Base-by-base conservation (phyloP, 2,329 filamentous ascomycete genomes). In the Nannizzia gypsea region DNA sequence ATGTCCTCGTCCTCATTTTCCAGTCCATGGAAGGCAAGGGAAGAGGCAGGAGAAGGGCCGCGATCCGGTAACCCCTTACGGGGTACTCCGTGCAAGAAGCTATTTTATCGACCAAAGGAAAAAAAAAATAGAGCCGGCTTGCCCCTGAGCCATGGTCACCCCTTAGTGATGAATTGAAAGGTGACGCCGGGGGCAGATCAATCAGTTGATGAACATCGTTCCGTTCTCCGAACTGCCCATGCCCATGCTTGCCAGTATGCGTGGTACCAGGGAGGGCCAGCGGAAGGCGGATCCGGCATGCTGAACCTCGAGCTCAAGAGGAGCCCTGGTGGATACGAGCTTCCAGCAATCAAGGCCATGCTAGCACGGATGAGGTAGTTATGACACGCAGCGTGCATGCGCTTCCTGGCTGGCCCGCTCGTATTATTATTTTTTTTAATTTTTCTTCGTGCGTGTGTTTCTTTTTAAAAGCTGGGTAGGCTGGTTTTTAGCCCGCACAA, bases 241-340 rank as follows among this genome's bases (percentile, higher is more conserved):
- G 54, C 13, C 34, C 31, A 56, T 42, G 31, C 54, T 38, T 24
- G 28, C 17, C 54, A 56, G 36, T 9, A 17, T 52, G 48, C 54
- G 54, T 56, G 54, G 54, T 56, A 38, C 54, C 20, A 56, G 28
- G 36, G 34, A 56, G 54, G 54, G 34, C 54, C 54, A 42, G 38
- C 54, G 54, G 54, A 56, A 56, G 54, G 54, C 38, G 54, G 54
- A 56, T 56, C 54, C 54, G 54, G 54, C 28, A 13, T 56, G 54
- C 17, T 40, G 31, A 56, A 56, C 54, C 31, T 42, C 31, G 24
- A 42, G 54, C 38, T 40, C 36, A 24, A 40, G 26, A 38, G 54
- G 38, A 24, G 13, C 11, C 54, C 17, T 31, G 38, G 54, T 56
- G 38, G 38, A 56, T 56, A 56, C 34, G 34, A 56, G 31, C 48